These are phyloP conservation scores for Bombardia bombarda DNA, from an alignment of 495 filamentous ascomycete species.

Conservation along the genomic window DNA sequence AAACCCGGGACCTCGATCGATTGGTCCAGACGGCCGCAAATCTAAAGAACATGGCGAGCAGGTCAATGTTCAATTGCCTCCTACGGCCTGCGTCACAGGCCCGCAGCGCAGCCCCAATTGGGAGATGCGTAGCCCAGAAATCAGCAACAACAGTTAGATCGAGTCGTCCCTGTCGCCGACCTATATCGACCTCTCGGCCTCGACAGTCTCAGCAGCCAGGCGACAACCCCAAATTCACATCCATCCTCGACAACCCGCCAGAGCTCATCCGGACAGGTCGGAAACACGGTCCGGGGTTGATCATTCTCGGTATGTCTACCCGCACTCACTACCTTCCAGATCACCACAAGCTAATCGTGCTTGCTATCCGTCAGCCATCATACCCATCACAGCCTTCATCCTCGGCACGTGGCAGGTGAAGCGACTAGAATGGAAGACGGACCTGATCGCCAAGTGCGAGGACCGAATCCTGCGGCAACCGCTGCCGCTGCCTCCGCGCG, in stretches of 20 bases:
- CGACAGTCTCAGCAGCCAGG: conserved; percentile 32
- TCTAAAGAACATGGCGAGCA: conserved; percentile 5
- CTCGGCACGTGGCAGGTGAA: conserved; percentile 96
- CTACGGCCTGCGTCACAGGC: conserved; percentile 2
- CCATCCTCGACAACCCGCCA: conserved; percentile 79
- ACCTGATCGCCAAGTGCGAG: conserved; percentile 80
- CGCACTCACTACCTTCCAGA: too few species aligned
- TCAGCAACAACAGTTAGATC: not conserved
- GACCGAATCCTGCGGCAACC: conserved; percentile 82
- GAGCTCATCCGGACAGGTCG: conserved; percentile 61
- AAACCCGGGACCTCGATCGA: not conserved
- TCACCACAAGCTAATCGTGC: too few species aligned
- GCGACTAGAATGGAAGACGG: conserved; percentile 86
- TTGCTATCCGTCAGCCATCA: conserved; percentile 63
- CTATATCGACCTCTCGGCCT: conserved; percentile 21
- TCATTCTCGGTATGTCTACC: conserved; percentile 66
- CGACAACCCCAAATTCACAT: conserved; percentile 66
- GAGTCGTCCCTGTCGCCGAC: conserved; percentile 11
- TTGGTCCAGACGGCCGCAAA: not conserved
- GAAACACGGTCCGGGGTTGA: conserved; percentile 72
- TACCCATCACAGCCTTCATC: conserved; percentile 82
- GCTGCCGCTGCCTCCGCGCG: conserved; percentile 71
- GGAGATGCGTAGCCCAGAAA: not conserved
- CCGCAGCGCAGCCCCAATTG: not conserved
- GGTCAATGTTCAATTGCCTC: conserved; percentile 8